Base-by-base conservation (phyloP, 345 rosid genomes). In the Hibiscus mutabilis region DNA sequence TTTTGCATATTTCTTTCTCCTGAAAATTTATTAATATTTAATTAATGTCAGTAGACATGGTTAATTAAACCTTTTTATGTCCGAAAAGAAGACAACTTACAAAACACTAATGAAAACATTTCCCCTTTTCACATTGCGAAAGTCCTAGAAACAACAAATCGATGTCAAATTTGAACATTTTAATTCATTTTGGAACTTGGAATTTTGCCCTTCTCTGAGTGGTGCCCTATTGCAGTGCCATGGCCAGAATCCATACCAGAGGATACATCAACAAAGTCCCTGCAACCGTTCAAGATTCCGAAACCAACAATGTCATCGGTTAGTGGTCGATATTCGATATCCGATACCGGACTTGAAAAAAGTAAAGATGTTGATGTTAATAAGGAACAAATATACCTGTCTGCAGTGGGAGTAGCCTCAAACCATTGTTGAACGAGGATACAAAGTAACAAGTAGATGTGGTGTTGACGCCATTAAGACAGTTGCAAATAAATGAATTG, bases 401-500 rank as follows among this genome's bases (percentile, higher is more conserved):
- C 11, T 66, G 75, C 75, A 40, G 60, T 10, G 82, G 78, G 21
- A 74, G 74, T 61, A 74, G 72, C 60, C 60, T 76, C 59, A 47
- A 75, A 64, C 83, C 80, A 31, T 44, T 67, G 67, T 68, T 81
- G 63, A 69, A 86, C 49, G 81, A 35, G 16, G 81, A 60, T 58
- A 78, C 90, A 67, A 89, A 85, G 82, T 63, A 84, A 74, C 98
- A 93, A 67, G 84, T 90, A 1, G 88, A 75, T 1, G 92, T 85
- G 14, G 92, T 78, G 70, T 89, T 91, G 18, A 90, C 60, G 62
- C 96, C 98, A 73, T 78, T 82, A 10, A 87, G 89, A 69, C 97
- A 93, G 70, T 79, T 87, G 33, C 98, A 93, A 62, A 84, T 70
- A 44, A 91, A 91, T 0, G 97, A 73, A 60, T 83, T 72, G 58